Conservation (phyloP, 805 yeast species). For the Metschnikowia gelsemii region DNA sequence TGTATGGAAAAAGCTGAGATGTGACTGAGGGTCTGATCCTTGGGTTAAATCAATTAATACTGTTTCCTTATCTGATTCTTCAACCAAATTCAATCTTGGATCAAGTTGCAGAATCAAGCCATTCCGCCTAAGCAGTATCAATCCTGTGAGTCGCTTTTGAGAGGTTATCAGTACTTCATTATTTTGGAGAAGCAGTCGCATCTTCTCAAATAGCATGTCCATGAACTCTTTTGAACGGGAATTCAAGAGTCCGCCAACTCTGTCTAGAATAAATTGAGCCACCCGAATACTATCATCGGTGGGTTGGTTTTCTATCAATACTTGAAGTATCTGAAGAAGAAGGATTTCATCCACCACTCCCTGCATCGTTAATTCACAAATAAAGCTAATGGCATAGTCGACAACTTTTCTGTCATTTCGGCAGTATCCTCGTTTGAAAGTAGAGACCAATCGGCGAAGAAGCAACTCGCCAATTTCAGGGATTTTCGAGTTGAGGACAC, state of each 20-base stretch:
- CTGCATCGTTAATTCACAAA: constrained; percentile 64
- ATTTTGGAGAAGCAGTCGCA: constrained; percentile 61
- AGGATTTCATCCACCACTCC: constrained; percentile 45
- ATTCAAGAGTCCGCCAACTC: constrained; percentile 52
- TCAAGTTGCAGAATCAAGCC: constrained; percentile 31
- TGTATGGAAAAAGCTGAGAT: constrained; percentile 49
- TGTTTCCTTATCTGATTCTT: constrained; percentile 57
- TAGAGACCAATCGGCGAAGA: constrained; percentile 51
- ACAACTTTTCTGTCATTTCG: constrained; percentile 34
- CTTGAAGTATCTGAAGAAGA: constrained; percentile 35
- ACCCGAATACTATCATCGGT: constrained; percentile 59
- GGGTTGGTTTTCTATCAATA: constrained; percentile 37
- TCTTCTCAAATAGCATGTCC: constrained; percentile 54
- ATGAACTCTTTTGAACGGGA: constrained; percentile 45
- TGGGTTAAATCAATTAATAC: constrained; percentile 59
- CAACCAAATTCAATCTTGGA: constrained; percentile 57
- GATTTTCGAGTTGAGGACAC: constrained; percentile 61
- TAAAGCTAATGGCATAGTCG: constrained; percentile 44
- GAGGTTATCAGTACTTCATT: constrained; percentile 25
- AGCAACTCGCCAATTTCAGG: constrained; percentile 68
- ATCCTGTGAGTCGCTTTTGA: constrained; percentile 10
- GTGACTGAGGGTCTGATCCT: constrained; percentile 44
- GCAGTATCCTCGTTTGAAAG: constrained; percentile 53
- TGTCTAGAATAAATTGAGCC: constrained; percentile 48
- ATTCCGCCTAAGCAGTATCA: constrained; percentile 17